These are phyloP conservation scores for Gyromitra esculenta DNA, from an alignment of 2,329 filamentous ascomycete genomes.

Conservation along the genomic window DNA sequence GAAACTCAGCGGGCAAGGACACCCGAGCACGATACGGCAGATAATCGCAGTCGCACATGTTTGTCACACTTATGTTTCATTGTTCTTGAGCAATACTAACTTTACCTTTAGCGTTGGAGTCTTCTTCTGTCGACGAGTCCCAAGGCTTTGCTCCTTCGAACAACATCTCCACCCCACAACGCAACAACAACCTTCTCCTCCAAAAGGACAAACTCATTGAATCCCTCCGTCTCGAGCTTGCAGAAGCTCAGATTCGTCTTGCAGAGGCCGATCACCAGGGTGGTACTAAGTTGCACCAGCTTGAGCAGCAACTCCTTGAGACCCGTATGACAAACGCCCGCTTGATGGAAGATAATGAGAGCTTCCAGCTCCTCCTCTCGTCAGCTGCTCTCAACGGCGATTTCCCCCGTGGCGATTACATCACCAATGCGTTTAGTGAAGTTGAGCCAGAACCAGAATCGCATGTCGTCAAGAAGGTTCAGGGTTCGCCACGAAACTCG, in stretches of 20 bases:
- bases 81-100: constrained; percentile 52
- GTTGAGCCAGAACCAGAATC: constrained; percentile 70
- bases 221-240: constrained; percentile 86
- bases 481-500: constrained; percentile 58
- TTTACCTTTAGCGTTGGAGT: constrained; percentile 61
- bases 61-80: constrained; percentile 30
- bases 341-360: constrained; percentile 98
- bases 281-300: constrained; percentile 83
- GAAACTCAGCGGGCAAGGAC: constrained; percentile 65
- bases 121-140: constrained; percentile 73
- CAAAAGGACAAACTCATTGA: constrained; percentile 98
- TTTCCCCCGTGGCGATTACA: constrained; percentile 64
- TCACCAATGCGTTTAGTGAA: constrained; percentile 59
- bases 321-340: constrained; percentile 94
- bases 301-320: constrained; percentile 91
- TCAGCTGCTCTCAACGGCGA: constrained; percentile 97
- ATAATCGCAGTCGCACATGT: constrained; percentile 43
- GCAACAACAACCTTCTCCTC: constrained; percentile 71
- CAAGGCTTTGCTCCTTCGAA: constrained; percentile 89
- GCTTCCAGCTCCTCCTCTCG: constrained; percentile 91
- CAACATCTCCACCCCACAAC: constrained; percentile 67
- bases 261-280: constrained; percentile 94
- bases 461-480: constrained; percentile 73
- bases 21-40: constrained; percentile 31
- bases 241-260: constrained; percentile 93